Evolutionary conservation across 169 alveolate genomes (phyloP), one percentile per base, ranked within the genome.

Genomic region (Cryptosporidium tyzzeri): DNA sequence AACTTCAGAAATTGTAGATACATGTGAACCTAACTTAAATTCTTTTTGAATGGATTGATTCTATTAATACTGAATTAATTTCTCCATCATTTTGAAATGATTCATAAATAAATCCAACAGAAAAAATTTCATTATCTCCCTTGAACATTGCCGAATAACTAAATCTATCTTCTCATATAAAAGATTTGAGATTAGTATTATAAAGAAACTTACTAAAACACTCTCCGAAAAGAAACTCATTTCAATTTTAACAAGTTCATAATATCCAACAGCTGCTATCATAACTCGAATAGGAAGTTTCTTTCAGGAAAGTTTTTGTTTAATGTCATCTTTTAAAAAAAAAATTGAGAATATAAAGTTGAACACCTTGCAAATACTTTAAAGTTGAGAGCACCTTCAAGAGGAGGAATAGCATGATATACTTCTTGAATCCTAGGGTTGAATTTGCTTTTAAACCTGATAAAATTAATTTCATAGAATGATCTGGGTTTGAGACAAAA

Each of bases 241-340:
- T 16, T 73, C 14, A 5, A 53, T 31, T 31, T 50, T 21, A 10
- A 41, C 18, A 31, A 73, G 45, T 10, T 55, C 62, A 59, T 73
- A 73, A 26, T 50, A 73, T 14, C 50, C 71, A 9, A 73, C 44
- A 1, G 61, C 6, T 9, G 86, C 44, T 8, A 33, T 18, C n/a
- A 53, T 6, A 55, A 73, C 55, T 58, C 71, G 58, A 18, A 73
- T 41, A 29, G 71, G 55, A 53, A 73, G 68, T 73, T 73, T 21
- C 86, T 51, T 51, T 73, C 86, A n/a, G 86, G 71, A 3, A 53
- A 58, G 3, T 18, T 10, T 62, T 55, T 73, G 4, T 58, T 73
- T 8, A 53, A 18, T 2, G 33, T 3, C 1, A 48, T 8, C 26
- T n/a, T 73, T 33, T 55, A 37, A 12, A 33, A 12, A 31, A 31